phyloP scores from a whole-genome alignment of 495 filamentous ascomycete genomes.

The Pyronema domesticum region DNA sequence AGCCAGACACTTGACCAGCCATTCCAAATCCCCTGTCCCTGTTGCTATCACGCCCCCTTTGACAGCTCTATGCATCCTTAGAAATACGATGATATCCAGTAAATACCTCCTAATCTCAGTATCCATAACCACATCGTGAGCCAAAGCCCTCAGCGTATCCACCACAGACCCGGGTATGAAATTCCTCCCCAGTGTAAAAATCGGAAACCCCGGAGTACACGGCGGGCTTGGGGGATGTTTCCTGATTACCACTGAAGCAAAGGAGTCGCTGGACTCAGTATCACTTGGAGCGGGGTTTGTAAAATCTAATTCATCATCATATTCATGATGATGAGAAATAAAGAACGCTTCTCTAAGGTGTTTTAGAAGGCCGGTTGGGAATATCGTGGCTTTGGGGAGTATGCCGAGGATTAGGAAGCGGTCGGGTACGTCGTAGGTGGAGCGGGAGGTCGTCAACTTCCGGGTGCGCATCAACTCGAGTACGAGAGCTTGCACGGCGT shows the following conservation, averaged over 20 bases:
- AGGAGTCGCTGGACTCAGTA: constrained; percentile 8
- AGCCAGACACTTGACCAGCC: constrained; percentile 53
- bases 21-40: constrained; percentile 59
- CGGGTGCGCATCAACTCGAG: constrained; percentile 68
- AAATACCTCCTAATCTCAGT: constrained; percentile 63
- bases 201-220: not conserved
- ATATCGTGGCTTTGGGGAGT: no score
- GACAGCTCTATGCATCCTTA: constrained; percentile 72
- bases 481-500: constrained; percentile 66
- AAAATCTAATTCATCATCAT: constrained; percentile 5
- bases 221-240: constrained; percentile 10
- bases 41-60: constrained; percentile 54
- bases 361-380: no score
- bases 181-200: not conserved
- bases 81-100: constrained; percentile 66
- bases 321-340: constrained; percentile 64
- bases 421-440: constrained; percentile 53
- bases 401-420: constrained; percentile 33
- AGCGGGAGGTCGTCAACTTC: constrained; percentile 53
- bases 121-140: constrained; percentile 24
- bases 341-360: constrained; percentile 33
- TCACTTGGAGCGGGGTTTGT: not conserved
- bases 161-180: constrained; percentile 2
- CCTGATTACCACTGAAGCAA: constrained; percentile 26
- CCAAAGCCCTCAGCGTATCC: constrained; percentile 11